Conservation (phyloP, 306 rosid species). For the Cicer bijugum region DNA sequence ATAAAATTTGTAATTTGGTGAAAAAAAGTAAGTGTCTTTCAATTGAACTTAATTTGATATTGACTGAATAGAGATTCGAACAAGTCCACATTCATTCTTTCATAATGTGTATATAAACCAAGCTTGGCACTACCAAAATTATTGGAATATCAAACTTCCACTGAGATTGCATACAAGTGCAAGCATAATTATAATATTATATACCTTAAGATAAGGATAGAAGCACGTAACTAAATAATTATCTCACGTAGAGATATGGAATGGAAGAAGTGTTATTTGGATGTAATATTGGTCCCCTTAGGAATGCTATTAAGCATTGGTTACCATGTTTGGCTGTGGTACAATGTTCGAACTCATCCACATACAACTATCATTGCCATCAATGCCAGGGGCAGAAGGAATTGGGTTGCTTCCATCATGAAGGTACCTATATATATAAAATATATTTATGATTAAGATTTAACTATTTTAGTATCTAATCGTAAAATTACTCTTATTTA, state of each 20-base stretch:
- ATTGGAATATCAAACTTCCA: constrained; percentile 33
- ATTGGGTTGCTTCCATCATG: constrained; percentile 82
- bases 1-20: constrained; percentile 46
- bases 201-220: constrained; percentile 22
- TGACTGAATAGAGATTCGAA: constrained; percentile 46
- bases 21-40: constrained; percentile 47
- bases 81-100: constrained; percentile 60
- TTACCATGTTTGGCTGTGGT: constrained; percentile 86
- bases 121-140: constrained; percentile 23
- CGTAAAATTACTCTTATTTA: too few relatives aligned
- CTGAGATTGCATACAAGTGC: constrained; percentile 1
- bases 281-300: constrained; percentile 78
- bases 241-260: constrained; percentile 49
- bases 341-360: constrained; percentile 68
- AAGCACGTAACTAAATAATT: background rate
- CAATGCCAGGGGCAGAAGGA: constrained; percentile 73
- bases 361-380: constrained; percentile 78
- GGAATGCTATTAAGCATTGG: constrained; percentile 59
- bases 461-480: too few relatives aligned
- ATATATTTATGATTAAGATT: too few relatives aligned
- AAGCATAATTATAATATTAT: constrained; percentile 16
- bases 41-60: background rate
- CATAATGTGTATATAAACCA: constrained; percentile 48
- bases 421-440: constrained; percentile 53
- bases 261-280: constrained; percentile 90